These are phyloP conservation scores for Ceratocystiopsis brevicomis DNA, from an alignment of 2,329 filamentous ascomycete species.

Conservation along the genomic window DNA sequence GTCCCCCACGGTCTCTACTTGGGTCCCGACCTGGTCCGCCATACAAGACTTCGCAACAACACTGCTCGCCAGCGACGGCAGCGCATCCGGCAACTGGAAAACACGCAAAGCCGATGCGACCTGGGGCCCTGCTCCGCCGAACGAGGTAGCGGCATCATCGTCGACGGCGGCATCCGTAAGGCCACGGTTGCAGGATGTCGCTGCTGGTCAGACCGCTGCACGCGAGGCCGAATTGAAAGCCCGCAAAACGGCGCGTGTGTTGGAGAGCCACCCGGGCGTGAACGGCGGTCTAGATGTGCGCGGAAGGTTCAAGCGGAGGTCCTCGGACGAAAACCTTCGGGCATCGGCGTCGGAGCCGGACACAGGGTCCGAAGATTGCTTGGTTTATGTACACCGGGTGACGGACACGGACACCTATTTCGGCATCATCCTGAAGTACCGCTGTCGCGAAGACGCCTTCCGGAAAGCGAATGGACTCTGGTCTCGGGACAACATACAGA, in stretches of 20 bases:
- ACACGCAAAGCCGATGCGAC: conserved; percentile 13
- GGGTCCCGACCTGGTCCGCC: conserved; percentile 34
- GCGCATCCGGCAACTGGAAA: conserved; percentile 12
- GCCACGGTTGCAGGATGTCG: conserved; percentile 29
- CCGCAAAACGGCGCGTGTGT: conserved; percentile 36
- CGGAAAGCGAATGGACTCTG: conserved; percentile 83
- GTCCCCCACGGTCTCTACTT: conserved; percentile 9
- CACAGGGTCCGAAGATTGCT: conserved; percentile 49
- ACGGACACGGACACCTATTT: conserved; percentile 71
- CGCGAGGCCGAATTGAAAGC: conserved; percentile 36
- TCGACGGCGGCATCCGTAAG: conserved; percentile 6
- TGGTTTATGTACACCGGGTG: conserved; percentile 84
- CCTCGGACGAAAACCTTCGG: conserved; percentile 40
- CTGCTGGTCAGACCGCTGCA: conserved; percentile 28
- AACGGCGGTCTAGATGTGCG: conserved; percentile 37
- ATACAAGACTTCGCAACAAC: conserved; percentile 35
- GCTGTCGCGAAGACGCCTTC: conserved; percentile 66
- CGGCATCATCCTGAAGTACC: conserved; percentile 76
- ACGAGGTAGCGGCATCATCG: conserved; percentile 7
- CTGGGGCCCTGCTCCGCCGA: conserved; percentile 34
- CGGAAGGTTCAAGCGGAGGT: conserved; percentile 44
- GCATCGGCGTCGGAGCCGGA: conserved; percentile 18
- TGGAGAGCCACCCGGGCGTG: conserved; percentile 42
- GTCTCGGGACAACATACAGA: conserved; percentile 82
- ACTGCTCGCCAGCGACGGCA: conserved; percentile 13